These are phyloP conservation scores for Starmerella sp. DNA, from an alignment of 805 yeast species.

Conservation along the genomic window DNA sequence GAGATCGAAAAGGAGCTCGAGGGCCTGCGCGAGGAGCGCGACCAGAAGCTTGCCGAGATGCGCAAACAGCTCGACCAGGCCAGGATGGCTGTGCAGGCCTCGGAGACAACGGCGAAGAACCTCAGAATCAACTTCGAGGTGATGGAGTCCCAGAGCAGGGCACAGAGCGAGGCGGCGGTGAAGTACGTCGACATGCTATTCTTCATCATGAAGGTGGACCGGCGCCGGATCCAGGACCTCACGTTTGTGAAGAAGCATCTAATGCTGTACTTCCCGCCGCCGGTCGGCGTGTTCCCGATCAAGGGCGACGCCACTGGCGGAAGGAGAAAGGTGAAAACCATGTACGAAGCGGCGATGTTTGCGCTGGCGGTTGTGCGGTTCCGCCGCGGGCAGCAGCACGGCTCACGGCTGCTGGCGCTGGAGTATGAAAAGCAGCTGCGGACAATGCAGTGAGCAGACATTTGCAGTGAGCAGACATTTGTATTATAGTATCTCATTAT, in stretches of 20 bases:
- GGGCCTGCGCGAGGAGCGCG: not conserved
- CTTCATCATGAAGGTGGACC: not conserved
- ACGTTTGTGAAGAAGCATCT: constrained; percentile 3
- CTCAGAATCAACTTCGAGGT: not conserved
- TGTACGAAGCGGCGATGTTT: not conserved
- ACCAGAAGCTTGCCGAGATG: not conserved
- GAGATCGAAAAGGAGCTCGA: not conserved
- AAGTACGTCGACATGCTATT: constrained; percentile 1
- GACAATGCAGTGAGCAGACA: not conserved
- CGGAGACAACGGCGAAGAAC: not conserved
- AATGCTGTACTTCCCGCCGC: constrained; percentile 2
- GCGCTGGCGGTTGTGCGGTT: not conserved
- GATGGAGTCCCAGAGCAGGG: not conserved
- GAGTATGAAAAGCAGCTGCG: constrained; percentile 2
- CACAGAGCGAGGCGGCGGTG: not conserved
- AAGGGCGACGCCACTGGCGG: not conserved
- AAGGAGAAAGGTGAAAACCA: not conserved
- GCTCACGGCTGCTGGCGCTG: not conserved
- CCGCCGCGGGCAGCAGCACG: not conserved
- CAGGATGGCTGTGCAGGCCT: not conserved
- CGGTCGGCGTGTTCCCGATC: not conserved
- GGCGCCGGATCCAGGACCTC: constrained; percentile 1
- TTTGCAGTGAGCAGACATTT: not conserved
- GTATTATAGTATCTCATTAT: not conserved
- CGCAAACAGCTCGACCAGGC: not conserved